Evolutionary conservation across 345 rosid species (phyloP).

Genomic region (Litchi chinensis): DNA sequence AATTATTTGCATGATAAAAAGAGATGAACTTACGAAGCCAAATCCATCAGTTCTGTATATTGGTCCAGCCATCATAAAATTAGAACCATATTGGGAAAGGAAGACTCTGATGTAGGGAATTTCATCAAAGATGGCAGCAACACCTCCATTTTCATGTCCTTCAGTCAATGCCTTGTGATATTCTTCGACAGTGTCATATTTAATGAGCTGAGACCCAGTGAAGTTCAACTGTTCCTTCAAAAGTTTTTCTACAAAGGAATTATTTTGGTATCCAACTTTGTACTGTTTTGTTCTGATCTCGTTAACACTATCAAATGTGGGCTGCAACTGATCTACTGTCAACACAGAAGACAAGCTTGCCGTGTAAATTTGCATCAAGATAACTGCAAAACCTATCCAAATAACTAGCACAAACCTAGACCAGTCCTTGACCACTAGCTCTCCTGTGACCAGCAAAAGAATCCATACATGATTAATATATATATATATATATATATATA

Average conservation of each 20-base stretch:
- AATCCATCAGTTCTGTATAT: conserved; percentile 25
- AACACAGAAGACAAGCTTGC: conserved; percentile 28
- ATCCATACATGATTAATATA: too few relatives aligned
- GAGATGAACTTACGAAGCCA: conserved; percentile 30
- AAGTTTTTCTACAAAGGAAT: conserved; percentile 12
- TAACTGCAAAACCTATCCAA: conserved; percentile 32
- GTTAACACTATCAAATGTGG: conserved; percentile 1
- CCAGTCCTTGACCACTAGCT: conserved; percentile 19
- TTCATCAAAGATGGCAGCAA: conserved; percentile 25
- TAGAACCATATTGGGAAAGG: background rate
- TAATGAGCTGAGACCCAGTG: background rate
- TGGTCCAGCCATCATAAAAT: conserved; percentile 15
- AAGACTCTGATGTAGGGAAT: conserved; percentile 22
- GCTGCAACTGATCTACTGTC: conserved; percentile 25
- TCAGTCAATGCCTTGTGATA: background rate
- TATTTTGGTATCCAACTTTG: conserved; percentile 11
- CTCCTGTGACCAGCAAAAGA: conserved; percentile 13
- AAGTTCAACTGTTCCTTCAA: background rate
- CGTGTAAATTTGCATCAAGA: conserved; percentile 32
- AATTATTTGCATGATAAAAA: too few relatives aligned
- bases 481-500: too few relatives aligned
- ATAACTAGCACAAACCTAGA: conserved; percentile 28
- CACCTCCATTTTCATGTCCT: conserved; percentile 18
- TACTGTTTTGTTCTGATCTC: background rate
- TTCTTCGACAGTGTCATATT: background rate